phyloP scores from a whole-genome alignment of 2,329 filamentous ascomycete genomes.

The Neoscytalidium dimidiatum region DNA sequence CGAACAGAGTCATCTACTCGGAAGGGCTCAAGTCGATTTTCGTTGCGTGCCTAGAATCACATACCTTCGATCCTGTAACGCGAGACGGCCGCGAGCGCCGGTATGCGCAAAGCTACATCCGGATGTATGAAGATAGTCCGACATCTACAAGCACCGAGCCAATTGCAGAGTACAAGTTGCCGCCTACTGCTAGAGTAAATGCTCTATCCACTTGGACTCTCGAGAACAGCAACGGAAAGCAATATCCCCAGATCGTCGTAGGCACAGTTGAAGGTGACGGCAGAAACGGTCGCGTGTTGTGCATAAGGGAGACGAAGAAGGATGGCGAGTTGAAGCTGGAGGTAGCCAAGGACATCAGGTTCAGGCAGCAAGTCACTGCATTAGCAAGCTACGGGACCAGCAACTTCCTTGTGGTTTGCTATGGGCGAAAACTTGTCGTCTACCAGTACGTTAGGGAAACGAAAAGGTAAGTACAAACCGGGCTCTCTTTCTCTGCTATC shows the following conservation, averaged over 20 bases:
- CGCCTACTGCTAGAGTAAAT: slow-evolving; percentile 60
- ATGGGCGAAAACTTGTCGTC: slow-evolving; percentile 31
- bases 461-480: slow-evolving; percentile 13
- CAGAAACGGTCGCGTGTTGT: slow-evolving; percentile 52
- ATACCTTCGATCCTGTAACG: background rate
- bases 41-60: slow-evolving; percentile 4
- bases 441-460: slow-evolving; percentile 30
- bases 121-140: slow-evolving; percentile 8
- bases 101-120: slow-evolving; percentile 11
- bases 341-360: slow-evolving; percentile 45
- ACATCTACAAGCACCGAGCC: background rate
- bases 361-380: slow-evolving; percentile 34
- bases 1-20: slow-evolving; percentile 47
- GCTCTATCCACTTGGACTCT: slow-evolving; percentile 67
- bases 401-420: slow-evolving; percentile 27
- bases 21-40: slow-evolving; percentile 6
- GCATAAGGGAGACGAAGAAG: slow-evolving; percentile 28
- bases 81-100: slow-evolving; percentile 1
- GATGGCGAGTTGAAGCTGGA: slow-evolving; percentile 32
- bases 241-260: slow-evolving; percentile 65
- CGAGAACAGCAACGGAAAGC: slow-evolving; percentile 54
- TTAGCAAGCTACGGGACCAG: slow-evolving; percentile 30
- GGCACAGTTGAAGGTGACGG: slow-evolving; percentile 41
- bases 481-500: background rate
- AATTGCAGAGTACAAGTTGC: slow-evolving; percentile 57